A percentile compares a stretch with the other conserved stretches of the same genome.
phyloP scores from a whole-genome alignment of 148 eudicot genomes.

The Heliosperma pusillum region DNA sequence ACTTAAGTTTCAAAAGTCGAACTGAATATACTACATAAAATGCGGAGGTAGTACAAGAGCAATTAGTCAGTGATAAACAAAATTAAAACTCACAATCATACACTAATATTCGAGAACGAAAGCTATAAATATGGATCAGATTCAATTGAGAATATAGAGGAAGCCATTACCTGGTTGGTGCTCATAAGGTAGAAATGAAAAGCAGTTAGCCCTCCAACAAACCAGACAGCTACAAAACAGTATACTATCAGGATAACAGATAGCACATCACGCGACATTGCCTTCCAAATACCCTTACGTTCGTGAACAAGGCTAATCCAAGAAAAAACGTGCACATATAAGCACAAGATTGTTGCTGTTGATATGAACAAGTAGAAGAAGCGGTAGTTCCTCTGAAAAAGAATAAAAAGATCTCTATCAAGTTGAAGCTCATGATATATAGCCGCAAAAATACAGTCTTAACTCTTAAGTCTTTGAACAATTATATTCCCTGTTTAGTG shows the following conservation, averaged over 20 bases:
- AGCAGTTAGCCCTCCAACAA: slow-evolving; percentile 78
- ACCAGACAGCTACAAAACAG: slow-evolving; percentile 88
- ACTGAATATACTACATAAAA: no score
- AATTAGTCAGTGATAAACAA: background rate
- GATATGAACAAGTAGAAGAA: slow-evolving; percentile 74
- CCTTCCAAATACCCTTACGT: slow-evolving; percentile 36
- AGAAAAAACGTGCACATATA: slow-evolving; percentile 71
- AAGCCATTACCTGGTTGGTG: slow-evolving; percentile 69
- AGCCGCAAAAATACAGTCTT: background rate
- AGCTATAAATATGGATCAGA: background rate
- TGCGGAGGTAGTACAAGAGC: background rate
- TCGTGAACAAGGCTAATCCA: slow-evolving; percentile 50
- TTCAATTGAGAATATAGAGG: slow-evolving; percentile 2
- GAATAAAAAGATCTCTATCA: slow-evolving; percentile 23
- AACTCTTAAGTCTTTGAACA: background rate
- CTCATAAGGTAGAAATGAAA: slow-evolving; percentile 81
- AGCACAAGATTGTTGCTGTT: slow-evolving; percentile 72
- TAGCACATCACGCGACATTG: slow-evolving; percentile 55
- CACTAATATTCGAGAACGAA: background rate
- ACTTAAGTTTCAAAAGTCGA: no score
- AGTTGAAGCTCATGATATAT: slow-evolving; percentile 1
- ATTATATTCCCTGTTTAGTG: background rate
- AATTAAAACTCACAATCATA: background rate
- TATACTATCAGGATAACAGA: slow-evolving; percentile 65
- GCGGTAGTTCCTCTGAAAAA: slow-evolving; percentile 85